A percentile compares a stretch with the other conserved stretches of the same genome.
These are phyloP conservation scores for Globisporangium sylvaticum DNA, from an alignment of 352 stramenopile species.

Conservation along the genomic window DNA sequence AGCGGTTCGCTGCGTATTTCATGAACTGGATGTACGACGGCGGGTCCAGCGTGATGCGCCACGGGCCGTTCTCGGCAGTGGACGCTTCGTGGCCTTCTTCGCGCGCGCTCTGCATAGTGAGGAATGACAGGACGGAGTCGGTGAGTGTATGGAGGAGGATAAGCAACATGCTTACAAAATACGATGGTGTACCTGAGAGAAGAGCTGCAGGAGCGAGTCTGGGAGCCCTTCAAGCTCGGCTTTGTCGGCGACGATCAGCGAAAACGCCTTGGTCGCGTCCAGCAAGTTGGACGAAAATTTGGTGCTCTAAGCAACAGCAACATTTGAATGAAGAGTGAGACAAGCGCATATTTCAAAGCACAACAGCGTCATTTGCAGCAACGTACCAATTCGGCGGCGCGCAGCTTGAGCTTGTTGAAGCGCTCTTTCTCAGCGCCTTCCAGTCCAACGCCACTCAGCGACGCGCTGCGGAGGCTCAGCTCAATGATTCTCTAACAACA, in stretches of 20 bases:
- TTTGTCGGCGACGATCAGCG: constrained; percentile 84
- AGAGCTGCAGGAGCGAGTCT: constrained; percentile 88
- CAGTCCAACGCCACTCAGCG: constrained; percentile 92
- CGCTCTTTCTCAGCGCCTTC: constrained; percentile 86
- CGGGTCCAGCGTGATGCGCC: constrained; percentile 93
- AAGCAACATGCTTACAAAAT: background rate
- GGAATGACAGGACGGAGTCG: background rate
- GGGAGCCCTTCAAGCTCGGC: constrained; percentile 89
- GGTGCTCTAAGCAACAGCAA: constrained; percentile 58
- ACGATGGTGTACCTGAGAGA: constrained; percentile 59
- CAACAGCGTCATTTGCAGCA: background rate
- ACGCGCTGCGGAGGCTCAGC: constrained; percentile 83
- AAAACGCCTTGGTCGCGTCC: constrained; percentile 95
- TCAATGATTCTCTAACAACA: constrained; percentile 81
- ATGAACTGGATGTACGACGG: constrained; percentile 95
- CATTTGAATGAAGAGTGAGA: too few relatives aligned
- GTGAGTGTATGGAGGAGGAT: background rate
- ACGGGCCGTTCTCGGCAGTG: constrained; percentile 86
- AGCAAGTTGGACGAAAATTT: constrained; percentile 97
- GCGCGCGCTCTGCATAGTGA: constrained; percentile 50
- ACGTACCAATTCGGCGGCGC: constrained; percentile 85
- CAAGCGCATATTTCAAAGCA: background rate
- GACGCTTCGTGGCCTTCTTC: constrained; percentile 57
- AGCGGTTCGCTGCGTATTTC: constrained; percentile 90
- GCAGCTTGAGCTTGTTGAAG: constrained; percentile 96